These are phyloP conservation scores for Aspergillus sclerotiicarbonarius DNA, from an alignment of 495 filamentous ascomycete genomes.

Conservation along the genomic window DNA sequence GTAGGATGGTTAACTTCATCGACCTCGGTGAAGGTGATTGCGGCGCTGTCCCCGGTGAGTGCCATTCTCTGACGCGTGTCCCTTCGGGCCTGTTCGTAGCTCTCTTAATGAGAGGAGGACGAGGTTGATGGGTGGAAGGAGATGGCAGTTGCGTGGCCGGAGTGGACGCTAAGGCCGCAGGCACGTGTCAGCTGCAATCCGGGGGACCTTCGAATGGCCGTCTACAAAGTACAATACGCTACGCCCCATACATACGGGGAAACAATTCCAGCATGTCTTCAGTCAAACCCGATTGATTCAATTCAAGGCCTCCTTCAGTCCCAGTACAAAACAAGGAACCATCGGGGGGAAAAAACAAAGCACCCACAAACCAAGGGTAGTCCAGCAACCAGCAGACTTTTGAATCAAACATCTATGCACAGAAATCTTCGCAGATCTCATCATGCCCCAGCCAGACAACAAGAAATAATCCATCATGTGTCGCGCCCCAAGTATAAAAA, in stretches of 20 bases:
- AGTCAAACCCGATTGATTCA: neutral
- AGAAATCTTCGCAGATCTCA: slow-evolving; percentile 10
- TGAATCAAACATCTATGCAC: slow-evolving; percentile 27
- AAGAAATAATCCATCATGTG: slow-evolving; percentile 24
- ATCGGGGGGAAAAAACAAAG: neutral
- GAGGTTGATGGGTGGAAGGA: neutral
- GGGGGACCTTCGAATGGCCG: no score
- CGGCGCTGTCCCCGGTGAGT: slow-evolving; percentile 3
- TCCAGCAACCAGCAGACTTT: slow-evolving; percentile 18
- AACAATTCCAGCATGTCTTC: neutral
- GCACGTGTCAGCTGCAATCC: neutral
- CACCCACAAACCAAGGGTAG: neutral
- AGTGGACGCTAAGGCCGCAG: neutral
- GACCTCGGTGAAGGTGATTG: slow-evolving; percentile 36
- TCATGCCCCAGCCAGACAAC: slow-evolving; percentile 15
- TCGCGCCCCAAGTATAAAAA: slow-evolving; percentile 26
- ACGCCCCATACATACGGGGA: neutral
- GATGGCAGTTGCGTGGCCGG: neutral
- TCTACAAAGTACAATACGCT: neutral
- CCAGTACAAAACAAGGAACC: neutral
- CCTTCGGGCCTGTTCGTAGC: neutral
- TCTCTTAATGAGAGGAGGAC: neutral
- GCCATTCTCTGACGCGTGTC: slow-evolving; percentile 19
- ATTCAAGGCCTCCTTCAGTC: neutral
- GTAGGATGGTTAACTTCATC: slow-evolving; percentile 36